A percentile compares a stretch with the other conserved stretches of the same genome.
phyloP scores from a whole-genome alignment of 2,329 filamentous ascomycete species.

The Hypoxylon sp. region DNA sequence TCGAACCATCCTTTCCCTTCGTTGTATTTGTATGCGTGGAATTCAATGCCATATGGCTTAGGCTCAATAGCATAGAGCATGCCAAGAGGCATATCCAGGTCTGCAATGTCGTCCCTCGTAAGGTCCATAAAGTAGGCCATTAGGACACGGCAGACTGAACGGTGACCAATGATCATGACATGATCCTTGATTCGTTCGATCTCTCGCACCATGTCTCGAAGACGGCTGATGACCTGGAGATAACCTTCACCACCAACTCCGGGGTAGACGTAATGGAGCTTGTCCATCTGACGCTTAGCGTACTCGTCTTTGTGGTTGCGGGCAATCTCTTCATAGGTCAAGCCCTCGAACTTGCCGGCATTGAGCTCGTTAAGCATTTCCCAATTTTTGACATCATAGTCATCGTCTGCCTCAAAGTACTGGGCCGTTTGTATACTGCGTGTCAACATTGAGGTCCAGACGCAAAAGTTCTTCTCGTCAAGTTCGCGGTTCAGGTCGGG shows the following conservation, averaged over 20 bases:
- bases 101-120: constrained; percentile 90
- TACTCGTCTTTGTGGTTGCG: constrained; percentile 86
- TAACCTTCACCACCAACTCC: constrained; percentile 97
- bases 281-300: constrained; percentile 82
- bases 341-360: constrained; percentile 90
- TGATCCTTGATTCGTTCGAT: constrained; percentile 98
- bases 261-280: constrained; percentile 96
- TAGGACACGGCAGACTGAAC: constrained; percentile 90
- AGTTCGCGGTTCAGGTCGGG: constrained; percentile 81
- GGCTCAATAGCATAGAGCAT: constrained; percentile 96
- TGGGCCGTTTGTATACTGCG: constrained; percentile 90
- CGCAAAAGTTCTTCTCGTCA: constrained; percentile 91
- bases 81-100: constrained; percentile 92
- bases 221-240: constrained; percentile 94
- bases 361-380: constrained; percentile 98
- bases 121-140: constrained; percentile 98
- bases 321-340: constrained; percentile 93
- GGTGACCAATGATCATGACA: constrained; percentile 91
- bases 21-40: constrained; percentile 95
- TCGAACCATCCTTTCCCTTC: constrained; percentile 84
- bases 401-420: constrained; percentile 90
- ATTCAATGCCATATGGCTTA: constrained; percentile 97
- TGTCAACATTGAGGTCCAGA: constrained; percentile 98
- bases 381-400: constrained; percentile 97
- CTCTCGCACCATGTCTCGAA: constrained; percentile 95